Evolutionary conservation across 331 rosid species (phyloP), one percentile per base, ranked within the genome.

Genomic region (Quercus tomentella): DNA sequence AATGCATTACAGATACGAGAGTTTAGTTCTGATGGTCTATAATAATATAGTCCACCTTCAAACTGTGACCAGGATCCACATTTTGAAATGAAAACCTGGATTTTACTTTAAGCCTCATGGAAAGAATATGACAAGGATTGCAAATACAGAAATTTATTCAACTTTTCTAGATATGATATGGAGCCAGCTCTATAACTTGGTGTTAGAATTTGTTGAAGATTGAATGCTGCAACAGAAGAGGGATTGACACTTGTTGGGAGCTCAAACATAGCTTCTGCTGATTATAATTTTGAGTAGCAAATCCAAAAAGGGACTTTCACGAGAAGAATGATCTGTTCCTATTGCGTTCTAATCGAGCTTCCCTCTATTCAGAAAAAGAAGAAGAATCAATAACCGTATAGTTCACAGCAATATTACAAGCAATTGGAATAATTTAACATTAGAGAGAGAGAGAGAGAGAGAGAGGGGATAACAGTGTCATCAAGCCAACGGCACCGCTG

Each of bases 281-380:
- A 33, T 67, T 67, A 35, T 11, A 33, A 23, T 20, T 20, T 33
- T 67, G 28, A 67, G 52, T 23, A 23, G 76, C 63, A 60, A 72
- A 17, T 58, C 70, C 57, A 26, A 70, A 41, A 68, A 75, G 74
- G 74, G 45, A 43, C 35, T 30, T 81, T 92, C 96, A 95, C 6
- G 97, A 95, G 89, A 95, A 95, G 7, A 95, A 63, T 30, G 99
- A 95, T 75, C 97, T 81, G n/a, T 7, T 91, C 82, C 56, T 90
- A 82, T 95, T 95, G 23, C 96, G 94, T 80, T 95, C 99, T 84
- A 95, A 81, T 69, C 99, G 94, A 89, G 93, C 97, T 76, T 87
- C 93, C 88, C 99, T 90, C 99, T 95, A 91, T 82, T 8, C 16
- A 76, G 79, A 82, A 74, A 25, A 51, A 58, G 0, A 49, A 49